Evolutionary conservation across 2,329 filamentous ascomycete genomes (phyloP).

Genomic region (Hypocreales sp.): DNA sequence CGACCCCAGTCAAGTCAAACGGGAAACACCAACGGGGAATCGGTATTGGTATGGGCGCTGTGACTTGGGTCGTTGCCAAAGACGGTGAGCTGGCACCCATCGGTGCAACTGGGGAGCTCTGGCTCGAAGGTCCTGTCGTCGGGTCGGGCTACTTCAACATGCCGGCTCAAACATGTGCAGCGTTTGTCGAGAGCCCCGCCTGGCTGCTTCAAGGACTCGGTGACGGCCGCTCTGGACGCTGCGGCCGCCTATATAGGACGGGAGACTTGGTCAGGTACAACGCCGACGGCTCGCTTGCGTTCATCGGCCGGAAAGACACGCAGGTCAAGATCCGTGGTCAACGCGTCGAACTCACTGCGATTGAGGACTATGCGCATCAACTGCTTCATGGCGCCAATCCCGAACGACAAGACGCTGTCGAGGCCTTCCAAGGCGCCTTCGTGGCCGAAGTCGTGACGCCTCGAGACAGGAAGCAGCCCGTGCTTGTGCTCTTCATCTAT

Average conservation of each 20-base stretch:
- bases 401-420: conserved; percentile 1
- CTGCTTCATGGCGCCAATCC: not conserved
- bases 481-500: conserved; percentile 3
- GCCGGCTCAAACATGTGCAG: conserved; percentile 7
- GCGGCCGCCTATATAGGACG: conserved; percentile 7
- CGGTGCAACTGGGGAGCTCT: conserved; percentile 11
- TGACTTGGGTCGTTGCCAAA: conserved; percentile 11
- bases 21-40: too few relatives aligned
- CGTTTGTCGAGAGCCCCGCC: conserved; percentile 14
- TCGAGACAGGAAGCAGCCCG: conserved; percentile 1
- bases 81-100: conserved; percentile 8
- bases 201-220: conserved; percentile 6
- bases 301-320: too few relatives aligned
- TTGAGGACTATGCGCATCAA: not conserved
- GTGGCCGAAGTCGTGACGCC: conserved; percentile 3
- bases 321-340: conserved; percentile 39
- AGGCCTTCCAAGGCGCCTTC: too few relatives aligned
- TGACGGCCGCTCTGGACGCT: too few relatives aligned
- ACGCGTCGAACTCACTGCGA: conserved; percentile 4
- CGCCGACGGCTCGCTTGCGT: conserved; percentile 18
- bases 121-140: conserved; percentile 12
- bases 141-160: conserved; percentile 10
- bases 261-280: conserved; percentile 12
- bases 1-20: not conserved
- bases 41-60: conserved; percentile 2